Evolutionary conservation across 768 basidiomycete species (phyloP), one percentile per base, ranked within the genome.

Genomic region (Amyloporia xantha): DNA sequence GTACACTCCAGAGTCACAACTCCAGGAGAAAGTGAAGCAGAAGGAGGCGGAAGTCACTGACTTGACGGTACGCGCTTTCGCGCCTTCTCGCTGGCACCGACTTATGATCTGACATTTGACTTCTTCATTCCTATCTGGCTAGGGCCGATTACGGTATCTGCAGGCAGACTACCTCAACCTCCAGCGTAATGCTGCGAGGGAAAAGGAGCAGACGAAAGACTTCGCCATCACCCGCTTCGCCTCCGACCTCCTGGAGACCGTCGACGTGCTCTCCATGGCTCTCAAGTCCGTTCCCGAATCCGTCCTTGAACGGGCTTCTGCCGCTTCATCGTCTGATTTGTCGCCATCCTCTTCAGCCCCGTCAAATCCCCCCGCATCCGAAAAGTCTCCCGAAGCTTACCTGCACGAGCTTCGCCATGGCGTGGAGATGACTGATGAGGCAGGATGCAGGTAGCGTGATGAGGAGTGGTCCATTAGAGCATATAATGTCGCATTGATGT

Each of bases 151-250:
- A 58, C 84, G 87, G 41, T 96, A 97, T 64, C 75, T 90, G 50
- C 86, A 93, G 63, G 96, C 96, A 59, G 96, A 99, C 71, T 93
- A 92, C 68, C 71, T 95, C 38, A 99, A 98, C 67, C 76, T 96
- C 38, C 92, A 94, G 63, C 87, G 93, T 48, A 91, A 93, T 60
- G 78, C 92, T 47, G 84, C 84, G 24, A 79, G 87, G 52, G 96
- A 98, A 70, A 91, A 88, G 72, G 83, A 88, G 62, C 90, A 93
- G 66, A 88, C 91, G 26, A 82, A 84, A 50, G 91, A 96, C 67
- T 97, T 86, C 68, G 94, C 93, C 50, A 94, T 99, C 63, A 77
- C 86, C 41, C 81, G 81, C 30, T 97, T 99, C 65, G 95, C 96
- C 9, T 71, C 73, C n/a, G 88, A 92, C 71, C 76, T 93, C 47